Evolutionary conservation across 352 stramenopile species (phyloP), one percentile per base, ranked within the genome.

Genomic region (Phytophthora melonis): DNA sequence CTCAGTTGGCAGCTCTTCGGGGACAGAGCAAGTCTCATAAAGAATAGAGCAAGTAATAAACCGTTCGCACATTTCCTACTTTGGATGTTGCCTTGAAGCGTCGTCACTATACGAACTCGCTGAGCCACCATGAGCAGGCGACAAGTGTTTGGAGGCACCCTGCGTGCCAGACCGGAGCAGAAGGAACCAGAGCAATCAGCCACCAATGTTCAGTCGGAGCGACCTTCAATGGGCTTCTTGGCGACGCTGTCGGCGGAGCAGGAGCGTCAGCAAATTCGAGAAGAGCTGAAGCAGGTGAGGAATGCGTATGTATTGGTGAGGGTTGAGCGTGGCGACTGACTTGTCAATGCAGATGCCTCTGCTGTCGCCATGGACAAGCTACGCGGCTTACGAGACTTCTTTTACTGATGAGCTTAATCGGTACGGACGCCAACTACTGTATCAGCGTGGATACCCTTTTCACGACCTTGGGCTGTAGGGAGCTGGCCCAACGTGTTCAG

Each of bases 341-440:
- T 9, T 2, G 39, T 43, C 0, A 10, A 16, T 66, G 1, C 23
- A 81, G 63, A 86, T 90, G 58, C 71, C 77, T 54, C 55, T 89
- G 54, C 34, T 92, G 18, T 63, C 79, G 7, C 82, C 84, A 18
- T 92, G 82, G 84, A 87, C 75, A 3, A 70, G 18, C 3, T 82
- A 83, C 47, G 65, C 79, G 8, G 81, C 83, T 0, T 66, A 77
- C 27, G 84, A 92, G 16, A 63, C 77, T 3, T 79, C 77, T 3
- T 86, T 92, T 43, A 78, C 73, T 13, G 71, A 85, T 41, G 81
- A 88, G 8, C 68, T 86, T 27, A 92, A 90, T 54, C 39, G 66
- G 81, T 89, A 63, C 14, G 63, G 18, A 55, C 65, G 9, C 3
- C 32, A 32, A 16, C 6, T 10, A 30, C 25, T 30, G 25, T 30